A percentile compares a stretch with the other conserved stretches of the same genome.
phyloP scores from a whole-genome alignment of 1,139 yeast species.

The Blastobotrys buckinghamii region DNA sequence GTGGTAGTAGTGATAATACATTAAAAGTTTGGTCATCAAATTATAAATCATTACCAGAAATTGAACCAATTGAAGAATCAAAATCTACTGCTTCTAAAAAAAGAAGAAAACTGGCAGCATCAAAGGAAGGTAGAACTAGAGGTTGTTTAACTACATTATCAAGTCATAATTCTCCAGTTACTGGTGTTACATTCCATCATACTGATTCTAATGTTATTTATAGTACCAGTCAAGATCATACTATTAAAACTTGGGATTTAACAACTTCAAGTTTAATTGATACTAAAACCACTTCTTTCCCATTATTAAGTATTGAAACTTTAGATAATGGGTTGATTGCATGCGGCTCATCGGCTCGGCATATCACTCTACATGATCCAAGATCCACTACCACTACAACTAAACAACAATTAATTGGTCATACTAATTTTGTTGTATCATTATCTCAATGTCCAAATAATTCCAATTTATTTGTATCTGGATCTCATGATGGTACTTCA shows the following conservation, averaged over 20 bases:
- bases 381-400: constrained; percentile 47
- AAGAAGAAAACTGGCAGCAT: constrained; percentile 75
- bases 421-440: constrained; percentile 82
- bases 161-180: constrained; percentile 83
- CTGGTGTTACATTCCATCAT: constrained; percentile 69
- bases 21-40: constrained; percentile 86
- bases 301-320: constrained; percentile 69
- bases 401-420: constrained; percentile 74
- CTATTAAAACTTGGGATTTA: constrained; percentile 93
- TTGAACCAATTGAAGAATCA: constrained; percentile 39
- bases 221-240: constrained; percentile 93
- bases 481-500: constrained; percentile 92
- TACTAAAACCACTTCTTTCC: constrained; percentile 82
- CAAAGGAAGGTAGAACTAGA: constrained; percentile 63
- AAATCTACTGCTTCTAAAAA: constrained; percentile 67
- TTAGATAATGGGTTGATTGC: constrained; percentile 67
- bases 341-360: constrained; percentile 94
- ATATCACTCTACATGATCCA: constrained; percentile 89
- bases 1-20: constrained; percentile 80
- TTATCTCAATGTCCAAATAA: constrained; percentile 48
- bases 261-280: constrained; percentile 79
- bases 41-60: constrained; percentile 74
- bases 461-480: constrained; percentile 71
- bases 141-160: constrained; percentile 73
- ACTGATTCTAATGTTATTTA: constrained; percentile 74